Conservation (phyloP, 495 filamentous ascomycete genomes). For the Astrothelium macrocarpum region DNA sequence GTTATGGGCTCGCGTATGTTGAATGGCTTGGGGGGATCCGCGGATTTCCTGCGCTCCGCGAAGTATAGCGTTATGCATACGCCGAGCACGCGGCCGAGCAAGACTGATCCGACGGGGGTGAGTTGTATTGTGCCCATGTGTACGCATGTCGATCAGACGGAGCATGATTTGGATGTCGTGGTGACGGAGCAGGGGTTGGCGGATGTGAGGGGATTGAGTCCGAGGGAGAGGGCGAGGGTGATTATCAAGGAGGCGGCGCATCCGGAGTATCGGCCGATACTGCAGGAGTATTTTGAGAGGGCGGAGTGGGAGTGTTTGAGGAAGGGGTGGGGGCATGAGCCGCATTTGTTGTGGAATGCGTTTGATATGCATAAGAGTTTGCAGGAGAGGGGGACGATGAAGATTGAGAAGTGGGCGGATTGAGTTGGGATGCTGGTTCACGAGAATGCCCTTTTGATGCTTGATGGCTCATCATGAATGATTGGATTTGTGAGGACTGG, state of each 20-base stretch:
- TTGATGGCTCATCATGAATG: too few relatives aligned
- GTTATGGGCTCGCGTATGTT: constrained; percentile 89
- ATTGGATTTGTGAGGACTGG: too few relatives aligned
- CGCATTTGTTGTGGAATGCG: constrained; percentile 70
- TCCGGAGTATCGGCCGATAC: constrained; percentile 73
- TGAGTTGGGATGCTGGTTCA: too few relatives aligned
- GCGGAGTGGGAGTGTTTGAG: constrained; percentile 79
- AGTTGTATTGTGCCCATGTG: constrained; percentile 87
- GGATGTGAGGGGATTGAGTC: constrained; percentile 73
- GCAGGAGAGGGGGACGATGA: constrained; percentile 75
- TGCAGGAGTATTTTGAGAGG: constrained; percentile 75
- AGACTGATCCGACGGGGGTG: constrained; percentile 74
- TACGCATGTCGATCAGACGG: constrained; percentile 87
- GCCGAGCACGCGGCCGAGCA: constrained; percentile 65
- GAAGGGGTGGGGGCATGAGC: constrained; percentile 87
- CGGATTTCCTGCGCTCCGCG: constrained; percentile 73
- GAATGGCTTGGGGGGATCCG: constrained; percentile 80
- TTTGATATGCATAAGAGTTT: constrained; percentile 88
- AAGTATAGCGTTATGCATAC: constrained; percentile 96
- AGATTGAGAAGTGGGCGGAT: constrained; percentile 48
- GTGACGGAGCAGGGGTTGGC: constrained; percentile 84
- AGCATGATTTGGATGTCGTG: constrained; percentile 79
- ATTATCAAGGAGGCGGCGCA: constrained; percentile 87
- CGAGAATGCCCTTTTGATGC: too few relatives aligned
- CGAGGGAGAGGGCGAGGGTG: constrained; percentile 70